Percentiles rank a stretch among this genome's conserved stretches.
Evolutionary conservation across 495 filamentous ascomycete genomes (phyloP).

Genomic region (Tuber borchii): DNA sequence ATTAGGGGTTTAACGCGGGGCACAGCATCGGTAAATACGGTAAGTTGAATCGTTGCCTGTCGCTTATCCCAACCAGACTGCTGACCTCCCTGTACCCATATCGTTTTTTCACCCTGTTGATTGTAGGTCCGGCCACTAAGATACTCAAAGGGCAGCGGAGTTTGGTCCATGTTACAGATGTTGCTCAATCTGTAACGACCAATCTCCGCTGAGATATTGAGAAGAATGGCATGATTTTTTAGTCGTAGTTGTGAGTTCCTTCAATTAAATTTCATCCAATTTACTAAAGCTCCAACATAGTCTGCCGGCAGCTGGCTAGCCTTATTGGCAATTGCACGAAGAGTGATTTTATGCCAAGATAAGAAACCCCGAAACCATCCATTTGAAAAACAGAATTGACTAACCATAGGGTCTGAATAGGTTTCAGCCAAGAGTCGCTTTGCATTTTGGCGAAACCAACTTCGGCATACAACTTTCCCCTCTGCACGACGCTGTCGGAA

Average conservation of each 20-base stretch:
- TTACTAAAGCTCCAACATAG: neutral
- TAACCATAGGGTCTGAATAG: neutral
- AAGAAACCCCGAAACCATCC: neutral
- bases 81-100: neutral
- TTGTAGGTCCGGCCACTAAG: slow-evolving; percentile 16
- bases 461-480: neutral
- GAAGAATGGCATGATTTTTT: no score
- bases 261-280: slow-evolving; percentile 5
- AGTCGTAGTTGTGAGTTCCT: no score
- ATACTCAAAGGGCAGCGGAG: slow-evolving; percentile 12
- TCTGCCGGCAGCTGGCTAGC: neutral
- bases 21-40: slow-evolving; percentile 15
- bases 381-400: neutral
- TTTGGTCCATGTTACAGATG: slow-evolving; percentile 15
- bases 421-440: neutral
- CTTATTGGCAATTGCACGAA: neutral
- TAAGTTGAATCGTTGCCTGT: slow-evolving; percentile 15
- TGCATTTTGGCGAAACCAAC: neutral
- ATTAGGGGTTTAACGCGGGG: slow-evolving; percentile 4
- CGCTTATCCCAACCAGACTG: slow-evolving; percentile 14
- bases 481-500: neutral
- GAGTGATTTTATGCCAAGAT: neutral
- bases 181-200: slow-evolving; percentile 1
- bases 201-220: neutral
- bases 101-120: slow-evolving; percentile 7